Evolutionary conservation across 2,329 filamentous ascomycete species (phyloP), one percentile per base, ranked within the genome.

Genomic region (Sarocladiaceae sp.): DNA sequence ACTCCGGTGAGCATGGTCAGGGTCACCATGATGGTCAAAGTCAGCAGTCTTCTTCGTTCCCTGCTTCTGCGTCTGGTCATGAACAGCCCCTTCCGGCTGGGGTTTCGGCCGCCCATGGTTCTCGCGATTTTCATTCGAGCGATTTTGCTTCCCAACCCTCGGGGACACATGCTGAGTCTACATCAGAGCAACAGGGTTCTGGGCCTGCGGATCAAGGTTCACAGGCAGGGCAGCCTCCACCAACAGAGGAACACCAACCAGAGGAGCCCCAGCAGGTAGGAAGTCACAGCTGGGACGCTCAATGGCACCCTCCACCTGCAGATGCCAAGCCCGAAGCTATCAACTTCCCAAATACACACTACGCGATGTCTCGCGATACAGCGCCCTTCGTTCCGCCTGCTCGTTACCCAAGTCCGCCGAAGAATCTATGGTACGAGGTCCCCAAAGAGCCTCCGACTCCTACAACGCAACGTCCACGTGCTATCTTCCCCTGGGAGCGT

Each of bases 401-500:
- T 48, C 74, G 78, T 44, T 93, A 95, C 56, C 87, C 90, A 3
- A 86, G 88, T 57, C 87, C 88, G 15, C 88, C 90, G 0, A 85
- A 76, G 61, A 78, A 90, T 57, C 90, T 95, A 87, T 93, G 84
- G 74, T 95, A 93, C 59, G 72, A 91, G 55, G 76, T 94, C 27
- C 89, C 89, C 4, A 79, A 74, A 50, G 74, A 78, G 47, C 69
- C 70, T 15, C 78, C 79, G 18, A 73, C 78, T 39, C 68, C 63
- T 19, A 55, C 58, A n/a, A 53, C 74, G 33, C 70, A 81, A 51
- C 76, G 69, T 48, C 76, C 82, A 12, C 74, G 76, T 39, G 74
- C 82, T 3, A 82, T 97, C 40, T 98, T 98, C 62, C 93, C 93
- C 1, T 98, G 93, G 93, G 93, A 98, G 62, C 66, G 64, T 33